Conservation (phyloP, 768 basidiomycete genomes). For the Hemileccinum rubropunctum region DNA sequence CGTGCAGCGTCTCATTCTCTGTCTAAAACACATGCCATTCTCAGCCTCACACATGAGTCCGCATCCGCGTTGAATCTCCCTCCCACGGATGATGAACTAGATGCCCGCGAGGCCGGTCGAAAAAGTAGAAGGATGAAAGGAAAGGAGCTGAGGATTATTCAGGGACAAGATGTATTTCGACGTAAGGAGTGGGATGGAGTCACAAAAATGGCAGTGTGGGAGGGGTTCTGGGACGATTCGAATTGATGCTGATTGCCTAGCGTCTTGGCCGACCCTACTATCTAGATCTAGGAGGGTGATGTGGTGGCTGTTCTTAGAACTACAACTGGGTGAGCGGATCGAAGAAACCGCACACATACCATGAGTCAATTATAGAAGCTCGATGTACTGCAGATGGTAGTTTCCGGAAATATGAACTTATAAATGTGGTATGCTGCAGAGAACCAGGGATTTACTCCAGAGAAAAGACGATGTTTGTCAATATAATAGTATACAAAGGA, state of each 20-base stretch:
- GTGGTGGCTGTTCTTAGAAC: neutral
- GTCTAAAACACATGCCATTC: conserved; percentile 71
- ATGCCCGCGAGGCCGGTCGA: conserved; percentile 58
- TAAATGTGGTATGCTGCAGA: too few species aligned
- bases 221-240: conserved; percentile 31
- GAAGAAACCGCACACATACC: too few species aligned
- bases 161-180: conserved; percentile 68
- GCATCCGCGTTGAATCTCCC: conserved; percentile 48
- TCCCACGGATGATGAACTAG: conserved; percentile 77
- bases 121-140: conserved; percentile 74
- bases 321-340: too few species aligned
- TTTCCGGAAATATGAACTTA: too few species aligned
- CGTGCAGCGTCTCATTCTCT: conserved; percentile 65
- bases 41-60: conserved; percentile 57
- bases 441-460: too few species aligned
- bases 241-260: neutral
- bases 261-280: neutral
- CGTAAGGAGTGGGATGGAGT: conserved; percentile 36
- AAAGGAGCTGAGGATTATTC: conserved; percentile 81
- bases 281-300: neutral
- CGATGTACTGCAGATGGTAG: too few species aligned
- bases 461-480: too few species aligned
- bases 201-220: conserved; percentile 32
- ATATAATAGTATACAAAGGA: too few species aligned
- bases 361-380: too few species aligned